Evolutionary conservation across 2,329 filamentous ascomycete genomes (phyloP).

Genomic region (Didymella pomorum): DNA sequence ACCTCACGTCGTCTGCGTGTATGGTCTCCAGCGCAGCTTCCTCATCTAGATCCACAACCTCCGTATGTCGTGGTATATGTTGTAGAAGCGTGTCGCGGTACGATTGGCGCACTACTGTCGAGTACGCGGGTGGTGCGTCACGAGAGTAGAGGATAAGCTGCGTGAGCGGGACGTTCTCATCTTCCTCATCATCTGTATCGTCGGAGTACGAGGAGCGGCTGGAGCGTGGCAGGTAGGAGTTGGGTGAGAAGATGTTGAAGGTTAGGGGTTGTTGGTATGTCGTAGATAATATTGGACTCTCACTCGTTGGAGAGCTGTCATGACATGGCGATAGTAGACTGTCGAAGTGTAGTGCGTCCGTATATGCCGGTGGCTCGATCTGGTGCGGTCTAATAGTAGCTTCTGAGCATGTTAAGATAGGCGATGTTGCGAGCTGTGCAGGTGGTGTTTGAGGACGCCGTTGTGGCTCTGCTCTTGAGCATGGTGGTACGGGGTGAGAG

Average conservation of each 20-base stretch:
- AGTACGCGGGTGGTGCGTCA: slow-evolving; percentile 36
- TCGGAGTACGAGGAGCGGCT: slow-evolving; percentile 2
- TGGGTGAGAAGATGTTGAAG: neutral
- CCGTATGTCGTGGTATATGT: slow-evolving; percentile 25
- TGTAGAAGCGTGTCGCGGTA: slow-evolving; percentile 33
- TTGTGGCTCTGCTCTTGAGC: neutral
- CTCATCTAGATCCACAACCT: slow-evolving; percentile 21
- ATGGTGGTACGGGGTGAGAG: neutral
- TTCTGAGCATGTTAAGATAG: neutral
- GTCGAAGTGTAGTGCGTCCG: slow-evolving; percentile 2
- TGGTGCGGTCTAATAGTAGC: neutral
- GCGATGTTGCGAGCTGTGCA: neutral
- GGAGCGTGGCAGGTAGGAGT: neutral
- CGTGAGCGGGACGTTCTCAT: slow-evolving; percentile 37
- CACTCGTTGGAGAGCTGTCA: slow-evolving; percentile 10
- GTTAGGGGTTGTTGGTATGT: neutral
- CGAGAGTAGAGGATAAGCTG: slow-evolving; percentile 30
- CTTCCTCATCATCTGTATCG: slow-evolving; percentile 3
- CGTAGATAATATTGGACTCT: neutral
- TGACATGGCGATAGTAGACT: slow-evolving; percentile 17
- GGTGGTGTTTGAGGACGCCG: neutral
- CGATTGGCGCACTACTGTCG: slow-evolving; percentile 29
- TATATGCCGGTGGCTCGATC: slow-evolving; percentile 11
- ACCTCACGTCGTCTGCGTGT: slow-evolving; percentile 30
- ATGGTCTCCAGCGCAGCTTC: slow-evolving; percentile 24